phyloP scores from a whole-genome alignment of 148 eudicot species.

The Rhododendron mucronatum region DNA sequence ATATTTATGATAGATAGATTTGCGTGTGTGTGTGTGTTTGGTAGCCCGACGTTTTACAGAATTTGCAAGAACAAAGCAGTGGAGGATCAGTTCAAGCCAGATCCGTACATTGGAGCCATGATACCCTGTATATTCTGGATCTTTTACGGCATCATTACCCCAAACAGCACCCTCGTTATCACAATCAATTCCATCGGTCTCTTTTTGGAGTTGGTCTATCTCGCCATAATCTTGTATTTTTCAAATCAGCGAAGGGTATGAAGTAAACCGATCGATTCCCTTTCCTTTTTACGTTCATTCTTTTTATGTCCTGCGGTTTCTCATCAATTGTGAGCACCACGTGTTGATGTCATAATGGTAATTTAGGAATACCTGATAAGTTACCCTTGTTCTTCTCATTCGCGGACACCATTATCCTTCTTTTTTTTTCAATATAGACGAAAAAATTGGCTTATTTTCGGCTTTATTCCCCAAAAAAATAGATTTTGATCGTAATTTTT shows the following conservation, averaged over 20 bases:
- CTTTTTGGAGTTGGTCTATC: slow-evolving; percentile 25
- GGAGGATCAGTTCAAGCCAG: slow-evolving; percentile 30
- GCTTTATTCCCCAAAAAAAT: no score
- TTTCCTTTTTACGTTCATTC: neutral
- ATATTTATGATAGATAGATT: neutral
- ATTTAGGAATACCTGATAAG: no score
- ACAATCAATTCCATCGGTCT: slow-evolving; percentile 43
- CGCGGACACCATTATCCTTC: no score
- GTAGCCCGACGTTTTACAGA: slow-evolving; percentile 30
- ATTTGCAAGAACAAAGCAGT: slow-evolving; percentile 29
- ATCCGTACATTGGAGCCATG: slow-evolving; percentile 30
- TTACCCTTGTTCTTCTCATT: no score
- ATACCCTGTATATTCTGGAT: slow-evolving; percentile 46
- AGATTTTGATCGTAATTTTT: no score
- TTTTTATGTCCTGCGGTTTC: neutral
- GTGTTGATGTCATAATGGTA: no score
- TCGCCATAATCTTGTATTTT: slow-evolving; percentile 20
- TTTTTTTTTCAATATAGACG: no score
- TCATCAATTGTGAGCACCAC: neutral
- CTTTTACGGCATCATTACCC: slow-evolving; percentile 46
- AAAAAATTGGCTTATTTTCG: no score
- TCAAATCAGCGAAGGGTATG: slow-evolving; percentile 28
- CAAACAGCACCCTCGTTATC: slow-evolving; percentile 39
- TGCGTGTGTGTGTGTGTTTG: no score
- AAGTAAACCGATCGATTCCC: neutral